Base-by-base conservation (phyloP, 768 basidiomycete genomes). In the Sarcodon aspratus region DNA sequence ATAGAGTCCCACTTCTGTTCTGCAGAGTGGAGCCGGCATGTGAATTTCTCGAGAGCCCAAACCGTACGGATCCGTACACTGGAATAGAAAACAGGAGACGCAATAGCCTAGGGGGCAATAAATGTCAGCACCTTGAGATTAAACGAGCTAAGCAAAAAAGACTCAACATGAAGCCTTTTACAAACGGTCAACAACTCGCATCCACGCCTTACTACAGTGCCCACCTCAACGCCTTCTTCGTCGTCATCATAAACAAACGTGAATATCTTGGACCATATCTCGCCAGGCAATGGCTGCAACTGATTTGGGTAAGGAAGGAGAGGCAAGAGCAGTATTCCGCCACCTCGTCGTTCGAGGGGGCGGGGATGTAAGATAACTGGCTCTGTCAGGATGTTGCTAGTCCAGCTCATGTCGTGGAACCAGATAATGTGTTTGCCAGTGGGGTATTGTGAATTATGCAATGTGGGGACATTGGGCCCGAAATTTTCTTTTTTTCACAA, bases 1-100 rank as follows among this genome's bases (percentile, higher is more conserved):
- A 95, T 80, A 40, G 88, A 86, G 57, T 92, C 89, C 92, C 92
- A 95, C 58, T 74, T 76, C 55, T 77, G 72, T 52, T 95, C 91
- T 7, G 82, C 80, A 32, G 60, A 56, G 50, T 71, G 66, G 1
- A 94, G 71, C 18, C 67, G 69, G n/a, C 65, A 51, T n/a, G 74
- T 68, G 55, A 92, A 82, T 51, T 68, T 71, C 48, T 75, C 71
- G 37, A 91, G 67, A 6, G 69, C 59, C 10, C 59, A 48, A 9
- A 76, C 55, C 15, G 69, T 66, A 6, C 59, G 58, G 32, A 86
- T 62, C 31, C 61, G 61, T 21, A 84, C 70, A 32, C 63, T 65
- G n/a, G 74, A 64, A 58, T 85, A 89, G 46, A 87, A 65, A 35
- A 86, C 60, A 0, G 88, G 85, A n/a, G 75, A 66, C 3, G 71